phyloP scores from a whole-genome alignment of 2,329 filamentous ascomycete species.

The Pyrenophora teres region DNA sequence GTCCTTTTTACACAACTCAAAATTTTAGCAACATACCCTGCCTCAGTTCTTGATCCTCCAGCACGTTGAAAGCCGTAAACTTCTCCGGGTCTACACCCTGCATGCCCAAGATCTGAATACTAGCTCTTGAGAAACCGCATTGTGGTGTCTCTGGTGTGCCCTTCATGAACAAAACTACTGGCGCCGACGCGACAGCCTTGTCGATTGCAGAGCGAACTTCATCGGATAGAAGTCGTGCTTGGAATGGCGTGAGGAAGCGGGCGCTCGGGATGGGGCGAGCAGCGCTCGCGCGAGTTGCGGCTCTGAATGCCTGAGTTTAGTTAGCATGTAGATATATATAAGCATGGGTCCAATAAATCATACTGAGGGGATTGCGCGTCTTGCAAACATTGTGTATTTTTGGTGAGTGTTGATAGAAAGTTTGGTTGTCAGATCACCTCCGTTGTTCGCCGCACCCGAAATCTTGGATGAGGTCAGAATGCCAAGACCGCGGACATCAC shows the following conservation, averaged over 20 bases:
- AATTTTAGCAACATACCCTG: conserved; percentile 59
- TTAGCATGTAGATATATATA: conserved; percentile 6
- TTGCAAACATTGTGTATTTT: conserved; percentile 43
- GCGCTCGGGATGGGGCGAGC: conserved; percentile 42
- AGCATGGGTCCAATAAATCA: neutral
- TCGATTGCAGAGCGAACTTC: conserved; percentile 84
- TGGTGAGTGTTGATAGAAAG: conserved; percentile 17
- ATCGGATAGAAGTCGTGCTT: conserved; percentile 74
- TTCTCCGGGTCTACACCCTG: conserved; percentile 95
- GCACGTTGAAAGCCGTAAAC: conserved; percentile 97
- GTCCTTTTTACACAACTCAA: too few species aligned
- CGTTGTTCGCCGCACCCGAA: conserved; percentile 30
- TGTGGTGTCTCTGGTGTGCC: conserved; percentile 94
- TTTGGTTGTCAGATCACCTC: conserved; percentile 26
- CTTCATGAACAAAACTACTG: conserved; percentile 99
- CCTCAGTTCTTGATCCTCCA: conserved; percentile 87
- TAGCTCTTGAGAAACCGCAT: conserved; percentile 94
- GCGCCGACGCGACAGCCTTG: conserved; percentile 82
- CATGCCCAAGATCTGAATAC: conserved; percentile 90
- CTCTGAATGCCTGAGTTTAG: conserved; percentile 42
- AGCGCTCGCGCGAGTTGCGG: conserved; percentile 37
- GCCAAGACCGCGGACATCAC: conserved; percentile 28
- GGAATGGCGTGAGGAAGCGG: conserved; percentile 53
- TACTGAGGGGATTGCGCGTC: conserved; percentile 46
- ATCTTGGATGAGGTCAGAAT: conserved; percentile 37